Evolutionary conservation across 1,139 yeast genomes (phyloP).

Genomic region (Saccharomyces hybrid): DNA sequence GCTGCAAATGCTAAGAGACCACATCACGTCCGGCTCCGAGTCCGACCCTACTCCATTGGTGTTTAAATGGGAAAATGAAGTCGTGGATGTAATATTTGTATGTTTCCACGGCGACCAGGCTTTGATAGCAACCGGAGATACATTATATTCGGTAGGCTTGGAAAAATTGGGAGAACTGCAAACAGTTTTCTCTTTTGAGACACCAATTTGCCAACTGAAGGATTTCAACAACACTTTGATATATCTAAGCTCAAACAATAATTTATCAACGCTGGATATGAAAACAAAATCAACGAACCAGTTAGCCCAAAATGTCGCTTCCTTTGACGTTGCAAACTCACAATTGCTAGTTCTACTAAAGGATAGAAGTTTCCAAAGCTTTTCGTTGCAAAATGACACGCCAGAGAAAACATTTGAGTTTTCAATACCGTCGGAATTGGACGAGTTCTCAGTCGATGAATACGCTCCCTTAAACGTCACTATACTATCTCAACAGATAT

Average conservation of each 20-base stretch:
- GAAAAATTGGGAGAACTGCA: neutral
- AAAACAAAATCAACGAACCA: neutral
- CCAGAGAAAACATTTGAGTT: constrained; percentile 3
- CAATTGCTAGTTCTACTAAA: constrained; percentile 8
- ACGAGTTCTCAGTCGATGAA: constrained; percentile 14
- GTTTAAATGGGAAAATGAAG: constrained; percentile 3
- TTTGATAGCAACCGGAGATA: neutral
- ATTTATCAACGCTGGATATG: constrained; percentile 3
- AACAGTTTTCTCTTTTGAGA: neutral
- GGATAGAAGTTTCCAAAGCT: constrained; percentile 5
- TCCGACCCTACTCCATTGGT: neutral
- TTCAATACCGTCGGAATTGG: constrained; percentile 14
- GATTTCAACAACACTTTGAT: constrained; percentile 3
- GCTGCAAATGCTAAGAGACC: constrained; percentile 25
- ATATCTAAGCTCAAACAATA: constrained; percentile 5
- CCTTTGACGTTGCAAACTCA: constrained; percentile 14
- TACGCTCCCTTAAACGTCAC: constrained; percentile 15
- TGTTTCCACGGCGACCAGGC: neutral
- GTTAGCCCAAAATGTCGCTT: constrained; percentile 5
- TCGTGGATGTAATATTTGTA: constrained; percentile 7
- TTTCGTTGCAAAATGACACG: neutral
- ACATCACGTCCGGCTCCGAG: constrained; percentile 10
- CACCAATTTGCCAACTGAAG: neutral
- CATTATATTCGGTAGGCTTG: neutral
- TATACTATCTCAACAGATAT: constrained; percentile 10